Base-by-base conservation (phyloP, 2,329 filamentous ascomycete genomes). In the Fusarium illudens region DNA sequence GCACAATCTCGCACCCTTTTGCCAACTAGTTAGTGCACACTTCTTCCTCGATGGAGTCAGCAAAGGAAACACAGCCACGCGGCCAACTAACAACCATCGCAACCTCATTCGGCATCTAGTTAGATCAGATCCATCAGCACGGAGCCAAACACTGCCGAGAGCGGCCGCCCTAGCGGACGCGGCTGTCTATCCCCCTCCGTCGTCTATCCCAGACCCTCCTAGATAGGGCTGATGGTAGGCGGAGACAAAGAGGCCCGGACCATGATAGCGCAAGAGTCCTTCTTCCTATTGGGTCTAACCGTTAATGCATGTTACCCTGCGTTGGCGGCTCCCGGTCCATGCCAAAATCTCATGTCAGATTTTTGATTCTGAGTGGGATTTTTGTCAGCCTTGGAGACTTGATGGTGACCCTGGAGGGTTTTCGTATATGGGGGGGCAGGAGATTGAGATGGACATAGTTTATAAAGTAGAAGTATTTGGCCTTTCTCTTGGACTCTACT, bases 341-440 rank as follows among this genome's bases (percentile, higher is more conserved):
- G 19, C 53, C 19, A 57, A 54, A 64, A 60, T 65, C 61, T 64
- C 57, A 51, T 56, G 61, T 65, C 59, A 65, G 59, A 58, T 62
- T 62, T 39, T 27, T 55, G 20, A 32, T 34, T 46, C 42, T 9
- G 33, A 13, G 27, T 19, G 20, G 15, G 25, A 8, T n/a, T 42
- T 25, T 25, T 27, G 39, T 46, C 39, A 27, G 39, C 39, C 39
- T 46, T 46, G 39, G 20, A 11, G 9, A 11, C 20, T 27, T 44
- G 22, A 27, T 44, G 15, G 22, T 44, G 10, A 20, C 22, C 10
- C 11, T 48, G 44, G 25, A 20, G 27, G 44, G 12, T 49, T 49
- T 33, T 32, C 19, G 29, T 32, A 33, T 33, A 19, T 12, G 46
- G 33, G 6, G 46, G 33, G 6, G 36, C 48, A 32, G 19, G 20